phyloP scores from a whole-genome alignment of 1,284 basidiomycete genomes.

The Rhodotorula sp. region DNA sequence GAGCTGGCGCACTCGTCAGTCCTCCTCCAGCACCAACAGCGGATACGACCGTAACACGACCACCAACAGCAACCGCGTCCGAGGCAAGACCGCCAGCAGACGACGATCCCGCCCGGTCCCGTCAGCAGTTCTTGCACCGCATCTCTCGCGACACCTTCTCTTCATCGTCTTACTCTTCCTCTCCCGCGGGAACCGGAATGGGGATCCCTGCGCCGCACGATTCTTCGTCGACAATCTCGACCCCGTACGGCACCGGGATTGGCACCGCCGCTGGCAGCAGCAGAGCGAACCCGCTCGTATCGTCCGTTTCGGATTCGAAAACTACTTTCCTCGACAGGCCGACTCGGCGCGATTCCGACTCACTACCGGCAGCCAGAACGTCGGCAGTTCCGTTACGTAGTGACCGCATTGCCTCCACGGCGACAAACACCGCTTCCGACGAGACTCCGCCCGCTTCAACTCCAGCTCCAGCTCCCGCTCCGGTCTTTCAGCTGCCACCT shows the following conservation, averaged over 20 bases:
- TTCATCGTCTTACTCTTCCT: background rate
- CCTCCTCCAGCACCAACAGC: background rate
- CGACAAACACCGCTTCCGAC: background rate
- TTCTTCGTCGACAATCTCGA: background rate
- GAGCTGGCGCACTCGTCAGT: background rate
- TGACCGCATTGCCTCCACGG: background rate
- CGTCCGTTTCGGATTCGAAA: background rate
- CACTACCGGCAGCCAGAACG: too few species aligned
- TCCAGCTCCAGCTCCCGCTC: background rate
- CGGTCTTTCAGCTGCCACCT: constrained; percentile 10
- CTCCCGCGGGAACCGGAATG: background rate
- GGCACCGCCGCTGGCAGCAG: background rate
- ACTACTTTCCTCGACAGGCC: background rate
- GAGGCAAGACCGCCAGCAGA: background rate
- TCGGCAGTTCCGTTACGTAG: background rate
- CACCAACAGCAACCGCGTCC: background rate
- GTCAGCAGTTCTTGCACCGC: too few species aligned
- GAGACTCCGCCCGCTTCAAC: background rate
- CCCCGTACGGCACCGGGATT: background rate
- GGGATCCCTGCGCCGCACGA: background rate
- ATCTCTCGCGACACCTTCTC: background rate
- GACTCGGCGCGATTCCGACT: constrained; percentile 13
- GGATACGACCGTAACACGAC: too few species aligned
- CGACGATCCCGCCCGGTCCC: background rate
- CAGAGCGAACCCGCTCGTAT: background rate